These are phyloP conservation scores for Botrytis porri DNA, from an alignment of 2,329 filamentous ascomycete genomes.

Conservation along the genomic window DNA sequence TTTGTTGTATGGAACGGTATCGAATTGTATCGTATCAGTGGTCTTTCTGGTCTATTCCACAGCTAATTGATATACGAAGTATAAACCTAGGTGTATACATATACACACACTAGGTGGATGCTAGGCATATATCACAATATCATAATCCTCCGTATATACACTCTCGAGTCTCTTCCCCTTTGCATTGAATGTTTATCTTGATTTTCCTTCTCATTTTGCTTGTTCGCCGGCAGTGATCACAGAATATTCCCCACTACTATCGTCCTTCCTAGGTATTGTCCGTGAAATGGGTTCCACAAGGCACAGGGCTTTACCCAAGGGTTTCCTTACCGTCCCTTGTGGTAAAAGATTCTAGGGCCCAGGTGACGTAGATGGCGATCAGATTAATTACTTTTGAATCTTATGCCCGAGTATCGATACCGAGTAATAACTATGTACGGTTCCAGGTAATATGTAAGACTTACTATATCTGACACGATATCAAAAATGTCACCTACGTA, in stretches of 20 bases:
- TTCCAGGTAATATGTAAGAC: neutral
- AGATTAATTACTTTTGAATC: neutral
- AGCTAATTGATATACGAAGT: neutral
- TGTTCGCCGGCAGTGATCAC: neutral
- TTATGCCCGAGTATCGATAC: constrained; percentile 3
- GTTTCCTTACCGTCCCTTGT: neutral
- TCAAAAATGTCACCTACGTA: neutral
- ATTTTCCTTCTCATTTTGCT: neutral
- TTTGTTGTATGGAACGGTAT: neutral
- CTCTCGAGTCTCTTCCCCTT: neutral
- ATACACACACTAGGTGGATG: neutral
- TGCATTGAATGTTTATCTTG: neutral
- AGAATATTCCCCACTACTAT: neutral
- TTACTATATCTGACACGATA: neutral
- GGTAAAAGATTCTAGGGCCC: neutral
- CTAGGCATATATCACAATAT: neutral
- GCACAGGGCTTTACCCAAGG: neutral
- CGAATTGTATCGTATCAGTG: neutral
- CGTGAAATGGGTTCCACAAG: neutral
- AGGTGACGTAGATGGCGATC: constrained; percentile 9
- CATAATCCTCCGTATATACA: neutral
- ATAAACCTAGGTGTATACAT: too few species aligned
- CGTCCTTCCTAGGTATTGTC: neutral
- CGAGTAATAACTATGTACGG: too few species aligned
- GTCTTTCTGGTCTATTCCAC: too few species aligned